Conservation (phyloP, 2,329 filamentous ascomycete genomes). For the Xylaria multiplex region DNA sequence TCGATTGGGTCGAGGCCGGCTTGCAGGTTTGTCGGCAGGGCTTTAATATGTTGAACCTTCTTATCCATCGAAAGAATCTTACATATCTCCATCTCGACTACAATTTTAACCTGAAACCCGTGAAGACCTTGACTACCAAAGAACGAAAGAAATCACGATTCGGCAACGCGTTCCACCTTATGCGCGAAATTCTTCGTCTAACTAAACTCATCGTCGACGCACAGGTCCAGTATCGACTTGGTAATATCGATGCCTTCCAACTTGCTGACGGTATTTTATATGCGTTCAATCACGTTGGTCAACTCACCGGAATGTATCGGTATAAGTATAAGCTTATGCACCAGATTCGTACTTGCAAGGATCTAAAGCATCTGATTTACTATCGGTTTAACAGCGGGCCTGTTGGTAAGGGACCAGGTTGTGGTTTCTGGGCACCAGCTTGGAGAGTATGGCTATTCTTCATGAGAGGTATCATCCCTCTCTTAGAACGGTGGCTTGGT, state of each 20-base stretch:
- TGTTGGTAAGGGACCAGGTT: conserved; percentile 96
- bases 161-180: conserved; percentile 98
- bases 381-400: conserved; percentile 98
- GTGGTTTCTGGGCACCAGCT: conserved; percentile 98
- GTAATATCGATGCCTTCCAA: conserved; percentile 99
- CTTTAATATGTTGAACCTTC: conserved; percentile 98
- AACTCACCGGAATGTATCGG: conserved; percentile 98
- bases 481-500: conserved; percentile 96
- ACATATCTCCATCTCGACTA: conserved; percentile 99
- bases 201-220: conserved; percentile 99
- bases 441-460: conserved; percentile 99
- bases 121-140: conserved; percentile 98
- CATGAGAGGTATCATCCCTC: conserved; percentile 96
- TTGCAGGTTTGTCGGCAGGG: conserved; percentile 97
- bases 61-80: conserved; percentile 98
- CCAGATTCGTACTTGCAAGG: conserved; percentile 98
- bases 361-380: conserved; percentile 98
- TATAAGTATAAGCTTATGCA: conserved; percentile 99
- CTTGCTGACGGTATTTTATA: conserved; percentile 98
- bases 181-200: conserved; percentile 95
- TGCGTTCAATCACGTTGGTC: conserved; percentile 98
- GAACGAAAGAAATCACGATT: conserved; percentile 99
- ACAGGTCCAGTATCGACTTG: conserved; percentile 95
- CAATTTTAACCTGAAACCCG: conserved; percentile 99
- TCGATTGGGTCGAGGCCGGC: conserved; percentile 99